Evolutionary conservation across 192 early-diverging fungal species (phyloP).

Genomic region (Allomyces macrogynus): DNA sequence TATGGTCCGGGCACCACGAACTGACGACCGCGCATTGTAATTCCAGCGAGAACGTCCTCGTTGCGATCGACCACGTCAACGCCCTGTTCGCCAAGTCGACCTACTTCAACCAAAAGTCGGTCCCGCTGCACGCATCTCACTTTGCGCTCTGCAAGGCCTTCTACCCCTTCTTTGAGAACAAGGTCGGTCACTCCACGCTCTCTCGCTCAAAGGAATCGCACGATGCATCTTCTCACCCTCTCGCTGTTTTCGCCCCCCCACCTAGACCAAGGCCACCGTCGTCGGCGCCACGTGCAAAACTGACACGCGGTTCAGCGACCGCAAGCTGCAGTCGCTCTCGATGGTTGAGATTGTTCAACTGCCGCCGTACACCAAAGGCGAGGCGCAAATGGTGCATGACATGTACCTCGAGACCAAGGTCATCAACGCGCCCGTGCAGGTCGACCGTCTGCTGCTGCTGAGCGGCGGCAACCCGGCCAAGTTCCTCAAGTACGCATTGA

Average conservation of each 20-base stretch:
- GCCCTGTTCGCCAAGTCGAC: not conserved
- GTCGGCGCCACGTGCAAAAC: too few species aligned
- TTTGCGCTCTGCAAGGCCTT: not conserved
- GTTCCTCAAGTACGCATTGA: not conserved
- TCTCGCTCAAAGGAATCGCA: not conserved
- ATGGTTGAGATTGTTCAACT: too few species aligned
- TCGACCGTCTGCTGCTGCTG: not conserved
- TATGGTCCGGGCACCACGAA: not conserved
- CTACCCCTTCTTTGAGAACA: not conserved
- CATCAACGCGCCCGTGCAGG: not conserved
- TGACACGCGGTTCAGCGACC: too few species aligned
- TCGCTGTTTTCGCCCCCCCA: too few species aligned
- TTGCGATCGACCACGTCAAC: not conserved
- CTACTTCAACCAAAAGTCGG: not conserved
- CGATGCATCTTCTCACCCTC: too few species aligned
- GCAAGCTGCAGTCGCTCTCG: too few species aligned
- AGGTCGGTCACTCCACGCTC: not conserved
- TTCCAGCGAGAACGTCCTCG: not conserved
- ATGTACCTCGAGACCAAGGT: not conserved
- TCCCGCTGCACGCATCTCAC: not conserved
- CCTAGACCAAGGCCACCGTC: too few species aligned
- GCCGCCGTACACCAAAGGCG: not conserved
- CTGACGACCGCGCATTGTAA: too few species aligned
- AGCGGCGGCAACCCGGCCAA: not conserved
- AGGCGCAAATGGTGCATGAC: constrained; percentile 4